phyloP scores from a whole-genome alignment of 2,329 filamentous ascomycete species.

The Rhexocercosporidium sp. region DNA sequence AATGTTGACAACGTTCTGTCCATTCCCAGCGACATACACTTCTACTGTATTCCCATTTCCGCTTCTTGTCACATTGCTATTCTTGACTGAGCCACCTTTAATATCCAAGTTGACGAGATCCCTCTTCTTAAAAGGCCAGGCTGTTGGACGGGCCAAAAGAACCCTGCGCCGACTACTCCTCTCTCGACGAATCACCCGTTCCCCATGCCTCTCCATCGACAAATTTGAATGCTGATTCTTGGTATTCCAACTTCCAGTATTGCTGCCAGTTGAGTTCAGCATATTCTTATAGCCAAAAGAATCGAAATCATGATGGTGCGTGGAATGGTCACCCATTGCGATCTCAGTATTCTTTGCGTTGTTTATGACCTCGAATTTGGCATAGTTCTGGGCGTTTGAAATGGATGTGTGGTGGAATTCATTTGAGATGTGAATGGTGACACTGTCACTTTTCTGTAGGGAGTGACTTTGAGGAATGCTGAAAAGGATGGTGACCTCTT shows the following conservation, averaged over 20 bases:
- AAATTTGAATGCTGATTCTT: conserved; percentile 4
- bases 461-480: not conserved
- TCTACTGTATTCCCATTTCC: conserved; percentile 7
- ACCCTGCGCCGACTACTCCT: not conserved
- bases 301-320: not conserved
- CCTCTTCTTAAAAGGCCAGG: not conserved
- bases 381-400: not conserved
- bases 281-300: conserved; percentile 16
- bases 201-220: not conserved
- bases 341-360: conserved; percentile 12
- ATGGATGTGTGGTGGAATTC: conserved; percentile 1
- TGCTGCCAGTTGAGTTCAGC: conserved; percentile 16
- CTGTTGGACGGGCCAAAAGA: not conserved
- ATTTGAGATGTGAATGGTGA: conserved; percentile 5
- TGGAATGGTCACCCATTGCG: conserved; percentile 9
- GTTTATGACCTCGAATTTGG: conserved; percentile 14
- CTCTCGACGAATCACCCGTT: not conserved
- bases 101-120: conserved; percentile 11
- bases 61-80: conserved; percentile 1
- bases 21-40: conserved; percentile 9
- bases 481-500: not conserved
- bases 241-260: conserved; percentile 19
- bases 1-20: conserved; percentile 10
- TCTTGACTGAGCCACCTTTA: not conserved
- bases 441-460: not conserved